Conservation (phyloP, 805 yeast species). For the Pichia deserticola region DNA sequence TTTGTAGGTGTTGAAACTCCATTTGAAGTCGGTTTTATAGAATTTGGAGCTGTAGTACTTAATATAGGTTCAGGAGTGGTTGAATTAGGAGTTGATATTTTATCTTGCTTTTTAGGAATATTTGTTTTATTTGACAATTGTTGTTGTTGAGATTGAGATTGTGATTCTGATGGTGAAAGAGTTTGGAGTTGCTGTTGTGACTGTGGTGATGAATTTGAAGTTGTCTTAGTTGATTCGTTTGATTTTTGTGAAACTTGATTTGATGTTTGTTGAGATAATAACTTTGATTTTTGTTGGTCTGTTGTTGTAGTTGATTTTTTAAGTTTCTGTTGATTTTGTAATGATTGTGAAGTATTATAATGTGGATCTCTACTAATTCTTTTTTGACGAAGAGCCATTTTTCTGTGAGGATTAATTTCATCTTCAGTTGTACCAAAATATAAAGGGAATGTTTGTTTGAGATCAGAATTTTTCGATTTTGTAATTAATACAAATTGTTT, state of each 20-base stretch:
- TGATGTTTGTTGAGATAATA: background rate
- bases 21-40: background rate
- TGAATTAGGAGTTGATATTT: background rate
- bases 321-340: background rate
- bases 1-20: background rate
- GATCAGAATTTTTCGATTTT: slow-evolving; percentile 11
- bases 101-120: background rate
- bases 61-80: no score
- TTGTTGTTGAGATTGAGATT: background rate
- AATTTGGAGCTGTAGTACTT: no score
- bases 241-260: background rate
- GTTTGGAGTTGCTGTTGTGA: background rate
- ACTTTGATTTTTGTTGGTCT: background rate
- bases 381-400: slow-evolving; percentile 17
- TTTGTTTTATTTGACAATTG: background rate
- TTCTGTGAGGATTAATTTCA: slow-evolving; percentile 22
- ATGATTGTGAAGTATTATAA: slow-evolving; percentile 8
- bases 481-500: slow-evolving; percentile 12
- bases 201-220: no score
- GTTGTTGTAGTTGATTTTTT: background rate
- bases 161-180: background rate
- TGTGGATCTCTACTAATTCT: slow-evolving; percentile 15
- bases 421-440: slow-evolving; percentile 28
- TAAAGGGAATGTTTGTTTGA: slow-evolving; percentile 20
- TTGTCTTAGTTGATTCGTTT: background rate